Conservation (phyloP, 805 yeast genomes). For the Barnettozyma siamensis region DNA sequence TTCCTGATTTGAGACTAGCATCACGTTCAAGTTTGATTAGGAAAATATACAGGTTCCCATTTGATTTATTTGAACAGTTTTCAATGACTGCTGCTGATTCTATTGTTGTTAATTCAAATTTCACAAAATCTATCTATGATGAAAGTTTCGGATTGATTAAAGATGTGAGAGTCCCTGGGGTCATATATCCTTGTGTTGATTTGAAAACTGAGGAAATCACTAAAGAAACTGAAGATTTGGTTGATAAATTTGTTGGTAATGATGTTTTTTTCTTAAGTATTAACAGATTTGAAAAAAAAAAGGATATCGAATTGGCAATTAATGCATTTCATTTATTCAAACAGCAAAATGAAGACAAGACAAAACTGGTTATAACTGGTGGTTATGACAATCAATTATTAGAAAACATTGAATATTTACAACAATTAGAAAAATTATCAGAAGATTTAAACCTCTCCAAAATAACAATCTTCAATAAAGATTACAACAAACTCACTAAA, state of each 20-base stretch:
- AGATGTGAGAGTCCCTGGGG: slow-evolving; percentile 26
- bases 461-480: slow-evolving; percentile 35
- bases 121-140: slow-evolving; percentile 67
- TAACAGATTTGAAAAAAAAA: slow-evolving; percentile 85
- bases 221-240: slow-evolving; percentile 12
- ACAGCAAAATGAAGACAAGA: slow-evolving; percentile 21
- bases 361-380: slow-evolving; percentile 72
- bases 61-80: slow-evolving; percentile 78
- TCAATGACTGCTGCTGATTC: slow-evolving; percentile 72
- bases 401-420: slow-evolving; percentile 71
- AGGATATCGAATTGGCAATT: slow-evolving; percentile 75
- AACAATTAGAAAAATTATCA: slow-evolving; percentile 50
- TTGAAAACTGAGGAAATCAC: slow-evolving; percentile 28
- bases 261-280: slow-evolving; percentile 57
- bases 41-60: slow-evolving; percentile 68
- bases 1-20: slow-evolving; percentile 84
- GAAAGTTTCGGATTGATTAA: slow-evolving; percentile 48
- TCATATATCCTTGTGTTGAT: slow-evolving; percentile 63
- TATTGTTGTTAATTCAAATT: slow-evolving; percentile 82
- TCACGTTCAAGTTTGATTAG: slow-evolving; percentile 49
- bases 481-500: slow-evolving; percentile 19
- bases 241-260: slow-evolving; percentile 16
- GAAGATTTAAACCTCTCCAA: slow-evolving; percentile 38
- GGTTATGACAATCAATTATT: slow-evolving; percentile 76
- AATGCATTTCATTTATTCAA: slow-evolving; percentile 50